Evolutionary conservation across 2,329 filamentous ascomycete genomes (phyloP).

Genomic region (Calonectria hawksworthii): DNA sequence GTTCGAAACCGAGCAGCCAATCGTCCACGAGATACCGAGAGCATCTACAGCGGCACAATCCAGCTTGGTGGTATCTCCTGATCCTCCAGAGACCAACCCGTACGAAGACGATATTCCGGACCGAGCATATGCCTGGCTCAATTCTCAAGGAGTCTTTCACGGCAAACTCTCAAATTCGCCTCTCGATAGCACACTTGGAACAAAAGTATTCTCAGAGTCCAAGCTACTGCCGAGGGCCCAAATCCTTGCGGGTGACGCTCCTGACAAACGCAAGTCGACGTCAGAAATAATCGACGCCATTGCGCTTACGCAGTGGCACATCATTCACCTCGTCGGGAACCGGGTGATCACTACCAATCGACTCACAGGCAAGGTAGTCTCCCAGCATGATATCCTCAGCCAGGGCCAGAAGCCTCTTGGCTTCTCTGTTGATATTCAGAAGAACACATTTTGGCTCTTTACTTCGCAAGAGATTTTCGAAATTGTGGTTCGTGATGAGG

Average conservation of each 20-base stretch:
- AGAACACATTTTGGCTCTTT: conserved; percentile 98
- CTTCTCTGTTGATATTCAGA: conserved; percentile 89
- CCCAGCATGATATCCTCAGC: conserved; percentile 89
- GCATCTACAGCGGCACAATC: conserved; percentile 70
- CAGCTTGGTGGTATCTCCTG: conserved; percentile 81
- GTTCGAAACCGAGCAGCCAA: conserved; percentile 88
- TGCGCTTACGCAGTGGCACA: conserved; percentile 93
- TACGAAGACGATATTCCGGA: conserved; percentile 75
- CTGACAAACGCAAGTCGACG: conserved; percentile 74
- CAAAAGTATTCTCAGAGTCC: conserved; percentile 82
- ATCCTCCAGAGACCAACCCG: conserved; percentile 69
- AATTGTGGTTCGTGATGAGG: conserved; percentile 90
- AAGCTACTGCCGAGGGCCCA: conserved; percentile 83
- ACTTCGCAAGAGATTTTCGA: conserved; percentile 93
- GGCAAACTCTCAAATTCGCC: conserved; percentile 80
- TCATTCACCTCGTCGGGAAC: conserved; percentile 85
- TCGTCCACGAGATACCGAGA: conserved; percentile 79
- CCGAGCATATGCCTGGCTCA: conserved; percentile 91
- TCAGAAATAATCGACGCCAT: conserved; percentile 84
- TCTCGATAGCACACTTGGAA: conserved; percentile 74
- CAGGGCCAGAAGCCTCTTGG: conserved; percentile 85
- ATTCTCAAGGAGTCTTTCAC: conserved; percentile 87
- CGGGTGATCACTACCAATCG: conserved; percentile 89
- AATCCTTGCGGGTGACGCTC: conserved; percentile 76
- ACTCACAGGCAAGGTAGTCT: conserved; percentile 86